Conservation (phyloP, 208 protist species). For the Borovskyia barvae region DNA sequence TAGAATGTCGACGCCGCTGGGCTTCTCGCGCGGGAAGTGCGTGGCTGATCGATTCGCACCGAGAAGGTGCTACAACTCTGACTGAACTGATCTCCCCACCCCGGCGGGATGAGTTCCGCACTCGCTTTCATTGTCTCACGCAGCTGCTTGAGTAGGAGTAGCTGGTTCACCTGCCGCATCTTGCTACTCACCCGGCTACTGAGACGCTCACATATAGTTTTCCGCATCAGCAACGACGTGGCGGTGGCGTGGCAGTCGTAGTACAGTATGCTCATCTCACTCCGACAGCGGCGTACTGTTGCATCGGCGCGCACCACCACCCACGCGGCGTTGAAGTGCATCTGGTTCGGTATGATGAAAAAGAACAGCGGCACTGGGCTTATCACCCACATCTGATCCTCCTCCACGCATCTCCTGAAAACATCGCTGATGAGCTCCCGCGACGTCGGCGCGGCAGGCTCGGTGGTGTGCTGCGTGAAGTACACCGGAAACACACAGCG, state of each 20-base stretch:
- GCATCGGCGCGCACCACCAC: slow-evolving; percentile 57
- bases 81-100: slow-evolving; percentile 86
- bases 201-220: slow-evolving; percentile 33
- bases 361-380: slow-evolving; percentile 34
- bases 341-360: slow-evolving; percentile 49
- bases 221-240: slow-evolving; percentile 9
- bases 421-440: slow-evolving; percentile 51
- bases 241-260: slow-evolving; percentile 31
- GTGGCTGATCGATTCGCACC: too few relatives aligned
- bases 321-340: slow-evolving; percentile 54
- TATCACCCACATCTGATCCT: slow-evolving; percentile 81
- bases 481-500: slow-evolving; percentile 53
- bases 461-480: slow-evolving; percentile 73
- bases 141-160: slow-evolving; percentile 83
- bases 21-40: not conserved
- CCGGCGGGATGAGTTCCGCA: slow-evolving; percentile 66
- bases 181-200: slow-evolving; percentile 57
- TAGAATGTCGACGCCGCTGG: slow-evolving; percentile 41
- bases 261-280: slow-evolving; percentile 40
- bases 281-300: slow-evolving; percentile 15
- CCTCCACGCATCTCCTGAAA: slow-evolving; percentile 62
- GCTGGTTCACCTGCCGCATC: slow-evolving; percentile 72
- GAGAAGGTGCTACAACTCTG: slow-evolving; percentile 5
- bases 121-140: slow-evolving; percentile 80
- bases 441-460: slow-evolving; percentile 48